Evolutionary conservation across 1,284 basidiomycete species (phyloP), one percentile per base, ranked within the genome.

Genomic region (Hemileia vastatrix): DNA sequence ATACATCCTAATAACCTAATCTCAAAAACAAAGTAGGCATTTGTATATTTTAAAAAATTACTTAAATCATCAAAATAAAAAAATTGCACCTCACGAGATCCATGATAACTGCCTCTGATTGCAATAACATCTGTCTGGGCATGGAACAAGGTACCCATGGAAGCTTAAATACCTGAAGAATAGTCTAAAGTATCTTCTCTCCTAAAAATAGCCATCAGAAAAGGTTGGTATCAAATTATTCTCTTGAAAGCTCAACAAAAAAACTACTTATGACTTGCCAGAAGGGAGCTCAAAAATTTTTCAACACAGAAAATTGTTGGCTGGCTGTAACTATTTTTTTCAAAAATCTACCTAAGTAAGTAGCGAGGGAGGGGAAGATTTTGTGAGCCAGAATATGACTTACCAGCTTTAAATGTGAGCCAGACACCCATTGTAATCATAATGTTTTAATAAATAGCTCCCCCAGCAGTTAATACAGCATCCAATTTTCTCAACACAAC

Each of bases 41-140:
- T n/a, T n/a, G n/a, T n/a, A n/a, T n/a, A n/a, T n/a, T n/a, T n/a
- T n/a, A n/a, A n/a, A n/a, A n/a, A n/a, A n/a, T n/a, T n/a, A n/a
- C n/a, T n/a, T n/a, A n/a, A n/a, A n/a, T n/a, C n/a, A n/a, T n/a
- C n/a, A n/a, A n/a, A n/a, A n/a, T n/a, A n/a, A n/a, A n/a, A n/a
- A n/a, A n/a, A n/a, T n/a, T n/a, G n/a, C n/a, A 60, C 57, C 45
- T 60, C 49, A 60, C 53, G 57, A 51, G 36, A 60, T 9, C 57
- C 57, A 24, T 24, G 49, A 53, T 60, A 60, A 13, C 57, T 50
- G 45, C 47, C 57, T 13, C 57, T 31, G 19, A 60, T 60, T 11
- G 57, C 57, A 19, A 60, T 60, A n/a, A 60, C 57, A 27, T 60
- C 57, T 4, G 57, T 49, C 18, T 24, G 24, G 8, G 53, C 2